A percentile compares a stretch with the other conserved stretches of the same genome.
phyloP scores from a whole-genome alignment of 148 eudicot species.

The Cornus kousa region DNA sequence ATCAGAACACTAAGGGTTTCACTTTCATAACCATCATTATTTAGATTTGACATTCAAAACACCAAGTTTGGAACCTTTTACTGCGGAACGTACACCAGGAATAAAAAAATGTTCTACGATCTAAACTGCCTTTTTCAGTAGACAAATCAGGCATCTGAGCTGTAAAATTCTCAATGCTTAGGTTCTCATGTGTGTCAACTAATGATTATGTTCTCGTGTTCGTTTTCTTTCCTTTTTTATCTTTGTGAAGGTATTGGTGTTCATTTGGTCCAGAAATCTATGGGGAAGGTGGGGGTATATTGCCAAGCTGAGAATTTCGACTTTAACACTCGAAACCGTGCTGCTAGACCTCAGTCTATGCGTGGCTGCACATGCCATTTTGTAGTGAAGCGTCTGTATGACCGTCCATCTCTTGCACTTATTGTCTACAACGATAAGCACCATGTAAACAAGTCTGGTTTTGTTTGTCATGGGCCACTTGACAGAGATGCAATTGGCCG shows the following conservation, averaged over 20 bases:
- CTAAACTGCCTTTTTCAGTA: background rate
- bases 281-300: slow-evolving; percentile 90
- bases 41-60: background rate
- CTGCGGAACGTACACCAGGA: background rate
- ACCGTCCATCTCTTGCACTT: slow-evolving; percentile 73
- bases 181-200: background rate
- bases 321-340: slow-evolving; percentile 97
- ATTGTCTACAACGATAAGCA: slow-evolving; percentile 73
- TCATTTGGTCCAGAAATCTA: slow-evolving; percentile 99
- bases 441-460: slow-evolving; percentile 85
- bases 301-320: slow-evolving; percentile 85
- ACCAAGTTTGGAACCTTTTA: no score
- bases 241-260: slow-evolving; percentile 88
- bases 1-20: background rate
- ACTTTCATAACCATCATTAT: background rate
- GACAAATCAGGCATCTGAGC: background rate
- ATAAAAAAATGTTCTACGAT: background rate
- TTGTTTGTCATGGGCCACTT: slow-evolving; percentile 92
- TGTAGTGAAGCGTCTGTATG: slow-evolving; percentile 85
- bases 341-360: slow-evolving; percentile 63
- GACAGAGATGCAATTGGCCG: slow-evolving; percentile 99
- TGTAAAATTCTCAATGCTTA: background rate
- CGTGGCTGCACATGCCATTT: slow-evolving; percentile 96
- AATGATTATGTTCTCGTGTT: background rate
- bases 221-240: background rate